Evolutionary conservation across 176 grass and related monocot species (phyloP).

Genomic region (Secale cereale): DNA sequence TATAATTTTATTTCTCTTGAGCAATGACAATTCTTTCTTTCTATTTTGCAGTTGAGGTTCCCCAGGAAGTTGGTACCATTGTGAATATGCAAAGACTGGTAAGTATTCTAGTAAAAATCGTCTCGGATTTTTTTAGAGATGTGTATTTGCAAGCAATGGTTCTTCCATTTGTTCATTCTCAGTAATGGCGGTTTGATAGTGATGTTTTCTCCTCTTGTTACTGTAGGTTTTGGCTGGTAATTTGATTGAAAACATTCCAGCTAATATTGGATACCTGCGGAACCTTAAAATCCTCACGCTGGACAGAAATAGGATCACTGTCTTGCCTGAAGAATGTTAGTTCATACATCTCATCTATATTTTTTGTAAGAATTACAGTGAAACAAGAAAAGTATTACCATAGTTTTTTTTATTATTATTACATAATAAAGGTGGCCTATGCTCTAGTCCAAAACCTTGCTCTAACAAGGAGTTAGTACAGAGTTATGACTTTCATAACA

Average conservation of each 20-base stretch:
- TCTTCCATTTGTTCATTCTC: constrained; percentile 7
- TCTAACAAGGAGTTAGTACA: not conserved
- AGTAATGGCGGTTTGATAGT: constrained; percentile 2
- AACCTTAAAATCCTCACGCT: constrained; percentile 87
- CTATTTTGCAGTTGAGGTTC: constrained; percentile 65
- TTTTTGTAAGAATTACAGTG: not conserved
- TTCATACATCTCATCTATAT: constrained; percentile 23
- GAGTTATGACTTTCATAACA: not conserved
- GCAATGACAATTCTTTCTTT: constrained; percentile 28
- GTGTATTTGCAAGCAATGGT: constrained; percentile 8
- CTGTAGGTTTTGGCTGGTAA: constrained; percentile 86
- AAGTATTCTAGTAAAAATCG: constrained; percentile 34
- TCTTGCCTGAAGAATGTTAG: constrained; percentile 91
- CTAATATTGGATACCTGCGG: constrained; percentile 78
- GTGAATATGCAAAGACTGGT: constrained; percentile 96
- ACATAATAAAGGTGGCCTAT: not conserved
- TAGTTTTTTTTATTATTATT: not conserved
- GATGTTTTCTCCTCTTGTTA: constrained; percentile 30
- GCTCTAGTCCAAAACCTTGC: not conserved
- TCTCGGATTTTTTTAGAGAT: constrained; percentile 23
- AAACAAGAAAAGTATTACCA: constrained; percentile 12
- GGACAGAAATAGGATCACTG: constrained; percentile 77
- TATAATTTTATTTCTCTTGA: constrained; percentile 4
- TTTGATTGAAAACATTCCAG: constrained; percentile 69
- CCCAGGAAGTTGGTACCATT: constrained; percentile 55